These are phyloP conservation scores for Wickerhamomyces canadensis DNA, from an alignment of 805 yeast species.

Conservation along the genomic window DNA sequence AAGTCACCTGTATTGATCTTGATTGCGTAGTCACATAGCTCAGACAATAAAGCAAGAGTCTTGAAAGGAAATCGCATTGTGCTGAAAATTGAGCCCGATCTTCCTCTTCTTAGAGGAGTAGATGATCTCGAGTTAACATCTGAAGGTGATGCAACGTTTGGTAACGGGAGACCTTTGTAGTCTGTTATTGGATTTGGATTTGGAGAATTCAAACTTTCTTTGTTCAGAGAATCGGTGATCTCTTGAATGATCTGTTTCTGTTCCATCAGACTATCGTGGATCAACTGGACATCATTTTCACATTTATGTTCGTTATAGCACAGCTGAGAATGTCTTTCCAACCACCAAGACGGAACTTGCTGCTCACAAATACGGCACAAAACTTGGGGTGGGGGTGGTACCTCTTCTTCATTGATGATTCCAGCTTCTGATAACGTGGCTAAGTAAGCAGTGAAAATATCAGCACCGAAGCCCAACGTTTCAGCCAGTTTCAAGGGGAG, in stretches of 20 bases:
- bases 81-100: conserved; percentile 36
- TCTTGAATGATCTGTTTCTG: conserved; percentile 49
- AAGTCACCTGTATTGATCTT: conserved; percentile 69
- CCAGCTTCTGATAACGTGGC: conserved; percentile 58
- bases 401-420: conserved; percentile 51
- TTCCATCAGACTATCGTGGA: conserved; percentile 74
- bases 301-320: conserved; percentile 83
- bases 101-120: conserved; percentile 28
- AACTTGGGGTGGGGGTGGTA: conserved; percentile 78
- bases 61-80: conserved; percentile 55
- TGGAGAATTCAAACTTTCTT: conserved; percentile 12
- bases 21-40: conserved; percentile 70
- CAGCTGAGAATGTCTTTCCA: conserved; percentile 83
- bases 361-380: conserved; percentile 91
- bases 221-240: conserved; percentile 27
- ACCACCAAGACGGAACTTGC: conserved; percentile 92
- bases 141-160: conserved; percentile 15
- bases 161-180: conserved; percentile 56
- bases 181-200: conserved; percentile 25
- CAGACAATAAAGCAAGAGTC: conserved; percentile 49
- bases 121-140: conserved; percentile 13
- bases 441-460: conserved; percentile 72
- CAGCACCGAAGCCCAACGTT: conserved; percentile 84
- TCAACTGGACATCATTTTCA: conserved; percentile 65
- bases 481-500: conserved; percentile 67